phyloP scores from a whole-genome alignment of 805 yeast genomes.

The Spathaspora boniae region DNA sequence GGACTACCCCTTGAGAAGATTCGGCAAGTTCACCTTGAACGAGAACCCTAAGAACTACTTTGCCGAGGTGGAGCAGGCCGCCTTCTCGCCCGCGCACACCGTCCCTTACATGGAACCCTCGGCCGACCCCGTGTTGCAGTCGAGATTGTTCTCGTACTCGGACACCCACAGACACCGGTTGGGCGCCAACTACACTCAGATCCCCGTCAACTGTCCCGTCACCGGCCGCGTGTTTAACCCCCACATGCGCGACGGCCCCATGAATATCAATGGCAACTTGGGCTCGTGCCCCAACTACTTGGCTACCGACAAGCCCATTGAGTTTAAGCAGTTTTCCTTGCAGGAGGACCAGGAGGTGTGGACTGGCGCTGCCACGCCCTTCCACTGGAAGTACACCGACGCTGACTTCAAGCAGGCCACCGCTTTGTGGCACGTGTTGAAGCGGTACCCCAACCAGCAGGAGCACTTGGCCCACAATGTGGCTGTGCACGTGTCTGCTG shows the following conservation, averaged over 20 bases:
- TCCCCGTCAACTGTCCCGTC: constrained; percentile 86
- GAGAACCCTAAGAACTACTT: constrained; percentile 84
- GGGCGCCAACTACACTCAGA: constrained; percentile 72
- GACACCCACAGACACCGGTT: constrained; percentile 78
- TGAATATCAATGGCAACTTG: constrained; percentile 59
- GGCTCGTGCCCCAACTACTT: constrained; percentile 77
- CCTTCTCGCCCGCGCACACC: constrained; percentile 70
- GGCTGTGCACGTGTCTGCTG: constrained; percentile 67
- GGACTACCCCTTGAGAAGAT: constrained; percentile 80
- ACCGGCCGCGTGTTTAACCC: constrained; percentile 51
- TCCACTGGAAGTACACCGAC: constrained; percentile 76
- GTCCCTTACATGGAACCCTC: constrained; percentile 75
- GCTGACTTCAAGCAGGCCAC: constrained; percentile 80
- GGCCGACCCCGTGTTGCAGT: constrained; percentile 75
- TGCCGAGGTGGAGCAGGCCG: constrained; percentile 63
- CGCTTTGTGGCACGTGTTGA: constrained; percentile 73
- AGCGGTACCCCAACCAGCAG: constrained; percentile 79
- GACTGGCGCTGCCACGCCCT: constrained; percentile 78
- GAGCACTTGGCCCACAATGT: constrained; percentile 79
- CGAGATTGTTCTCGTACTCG: constrained; percentile 70
- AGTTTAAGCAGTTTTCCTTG: constrained; percentile 41
- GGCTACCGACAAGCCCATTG: constrained; percentile 51
- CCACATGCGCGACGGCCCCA: constrained; percentile 78
- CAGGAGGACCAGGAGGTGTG: constrained; percentile 76
- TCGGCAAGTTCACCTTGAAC: constrained; percentile 75